phyloP scores from a whole-genome alignment of 257 asterid genomes.

The Anisodus acutangulus region DNA sequence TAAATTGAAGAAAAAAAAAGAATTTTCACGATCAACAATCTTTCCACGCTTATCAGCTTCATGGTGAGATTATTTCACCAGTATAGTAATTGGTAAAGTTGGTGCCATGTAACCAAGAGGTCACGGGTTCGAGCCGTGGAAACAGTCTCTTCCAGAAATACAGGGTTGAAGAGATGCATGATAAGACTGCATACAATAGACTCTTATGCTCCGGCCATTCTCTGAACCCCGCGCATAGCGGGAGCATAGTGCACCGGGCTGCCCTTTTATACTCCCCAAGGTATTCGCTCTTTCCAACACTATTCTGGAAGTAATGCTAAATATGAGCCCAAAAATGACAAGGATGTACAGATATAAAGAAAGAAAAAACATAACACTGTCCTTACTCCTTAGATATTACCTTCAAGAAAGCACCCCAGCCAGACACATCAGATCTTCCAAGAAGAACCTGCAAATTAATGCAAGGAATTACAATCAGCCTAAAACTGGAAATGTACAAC shows the following conservation, averaged over 20 bases:
- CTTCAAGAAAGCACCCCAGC: conserved; percentile 99
- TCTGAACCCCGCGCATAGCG: too few species aligned
- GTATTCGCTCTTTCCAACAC: conserved; percentile 64
- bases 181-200: too few species aligned
- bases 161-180: too few species aligned
- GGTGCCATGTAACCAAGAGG: too few species aligned
- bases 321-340: conserved; percentile 18
- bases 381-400: conserved; percentile 47
- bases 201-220: too few species aligned
- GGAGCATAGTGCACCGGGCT: too few species aligned
- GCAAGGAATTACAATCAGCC: conserved; percentile 25
- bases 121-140: too few species aligned
- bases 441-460: conserved; percentile 65
- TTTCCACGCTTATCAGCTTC: conserved; percentile 86
- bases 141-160: too few species aligned
- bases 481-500: not conserved
- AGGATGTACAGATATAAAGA: not conserved
- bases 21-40: conserved; percentile 41
- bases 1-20: conserved; percentile 65
- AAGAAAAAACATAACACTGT: conserved; percentile 6
- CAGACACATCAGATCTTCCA: conserved; percentile 93
- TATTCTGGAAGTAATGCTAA: conserved; percentile 53
- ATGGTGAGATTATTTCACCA: conserved; percentile 69
- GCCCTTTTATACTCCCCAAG: conserved; percentile 56
- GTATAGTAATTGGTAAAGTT: conserved; percentile 31